Evolutionary conservation across 2,329 filamentous ascomycete genomes (phyloP), one percentile per base, ranked within the genome.

Genomic region (Cercospora beticola): DNA sequence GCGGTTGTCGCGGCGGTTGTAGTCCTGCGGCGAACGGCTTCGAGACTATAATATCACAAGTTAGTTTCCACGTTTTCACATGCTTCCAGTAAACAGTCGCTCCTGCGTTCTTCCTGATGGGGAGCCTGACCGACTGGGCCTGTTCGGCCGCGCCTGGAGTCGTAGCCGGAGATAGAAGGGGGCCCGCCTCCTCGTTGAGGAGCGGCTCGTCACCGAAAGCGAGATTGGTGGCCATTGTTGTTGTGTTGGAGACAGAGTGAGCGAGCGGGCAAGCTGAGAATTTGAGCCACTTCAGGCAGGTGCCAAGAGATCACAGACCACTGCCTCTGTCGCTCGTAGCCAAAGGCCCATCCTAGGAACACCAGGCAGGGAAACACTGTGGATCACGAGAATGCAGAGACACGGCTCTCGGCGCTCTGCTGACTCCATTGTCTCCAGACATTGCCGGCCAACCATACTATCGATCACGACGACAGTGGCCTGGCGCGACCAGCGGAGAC

Each of bases 1-100:
- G 36, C 72, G 66, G 46, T 56, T 91, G 77, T 93, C 96, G 82
- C 93, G 85, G 76, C 58, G 58, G 4, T 16, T 6, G 59, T 62
- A 62, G 5, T 62, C 59, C 49, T 61, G 62, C 40, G 60, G 62
- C 18, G 60, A 58, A 33, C 58, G 58, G 43, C 23, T 28, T 8
- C 59, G 31, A 18, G 65, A 52, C 66, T 68, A 54, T 36, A n/a
- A 64, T 23, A 56, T 16, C 14, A 40, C 56, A 61, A 8, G 64
- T 57, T 43, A 66, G 43, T 5, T 40, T 3, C 33, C 16, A 26
- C 4, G 21, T 40, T 9, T 36, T 64, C 46, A 62, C 31, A 26
- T 62, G 59, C 6, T 62, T 49, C 57, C 36, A 36, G 14, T 43
- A 5, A 40, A 8, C 14, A 18, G 18, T 18, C 62, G 28, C 62